A percentile compares a stretch with the other conserved stretches of the same genome.
These are phyloP conservation scores for Flaveria bidentis DNA, from an alignment of 129 eudicot species.

Conservation along the genomic window DNA sequence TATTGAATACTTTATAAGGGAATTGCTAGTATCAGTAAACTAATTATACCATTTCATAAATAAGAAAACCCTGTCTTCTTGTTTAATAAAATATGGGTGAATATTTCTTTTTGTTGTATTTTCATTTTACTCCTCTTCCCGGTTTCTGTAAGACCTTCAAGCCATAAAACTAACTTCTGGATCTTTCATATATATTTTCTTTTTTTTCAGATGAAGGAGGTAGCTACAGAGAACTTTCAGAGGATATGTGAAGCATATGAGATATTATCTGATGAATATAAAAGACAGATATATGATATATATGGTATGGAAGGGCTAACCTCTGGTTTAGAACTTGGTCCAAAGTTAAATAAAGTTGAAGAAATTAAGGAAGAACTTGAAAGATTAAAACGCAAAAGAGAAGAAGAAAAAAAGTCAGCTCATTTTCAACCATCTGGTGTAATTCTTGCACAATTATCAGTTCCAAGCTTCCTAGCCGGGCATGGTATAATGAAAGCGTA, in stretches of 20 bases:
- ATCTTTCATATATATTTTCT: not conserved
- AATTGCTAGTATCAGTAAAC: not conserved
- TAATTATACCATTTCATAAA: too few relatives aligned
- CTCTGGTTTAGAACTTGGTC: conserved; percentile 95
- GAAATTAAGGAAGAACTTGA: conserved; percentile 93
- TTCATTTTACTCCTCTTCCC: not conserved
- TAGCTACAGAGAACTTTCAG: conserved; percentile 90
- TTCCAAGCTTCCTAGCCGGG: conserved; percentile 73
- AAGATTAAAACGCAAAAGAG: conserved; percentile 65
- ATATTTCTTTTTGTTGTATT: not conserved
- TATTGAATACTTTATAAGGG: not conserved
- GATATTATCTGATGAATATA: conserved; percentile 73
- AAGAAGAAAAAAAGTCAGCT: conserved; percentile 53
- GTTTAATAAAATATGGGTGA: not conserved
- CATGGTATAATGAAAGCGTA: conserved; percentile 93
- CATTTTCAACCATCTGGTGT: conserved; percentile 78
- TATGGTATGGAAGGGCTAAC: conserved; percentile 98
- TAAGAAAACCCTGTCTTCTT: too few relatives aligned
- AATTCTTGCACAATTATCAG: conserved; percentile 72
- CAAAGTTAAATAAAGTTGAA: conserved; percentile 65
- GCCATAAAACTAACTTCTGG: conserved; percentile 9
- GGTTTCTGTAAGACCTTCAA: not conserved
- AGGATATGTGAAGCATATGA: conserved; percentile 97
- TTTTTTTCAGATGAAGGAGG: conserved; percentile 81
- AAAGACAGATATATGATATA: conserved; percentile 88